Evolutionary conservation across 179 eudicot species (phyloP).

Genomic region (Nepenthes alata): DNA sequence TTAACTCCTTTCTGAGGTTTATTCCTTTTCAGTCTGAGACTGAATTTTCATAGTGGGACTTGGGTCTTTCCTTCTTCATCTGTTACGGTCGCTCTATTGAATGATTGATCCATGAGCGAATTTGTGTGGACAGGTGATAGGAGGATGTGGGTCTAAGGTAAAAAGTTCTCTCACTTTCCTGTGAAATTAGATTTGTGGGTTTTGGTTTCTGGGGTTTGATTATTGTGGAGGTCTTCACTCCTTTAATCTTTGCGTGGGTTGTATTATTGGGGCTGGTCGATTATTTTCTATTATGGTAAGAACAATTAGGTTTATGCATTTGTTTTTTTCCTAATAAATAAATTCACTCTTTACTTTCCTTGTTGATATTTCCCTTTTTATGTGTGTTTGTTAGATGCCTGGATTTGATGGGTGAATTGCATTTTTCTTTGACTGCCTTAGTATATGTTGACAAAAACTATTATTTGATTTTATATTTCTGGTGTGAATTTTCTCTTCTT

Average conservation of each 20-base stretch:
- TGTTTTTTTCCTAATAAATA: constrained; percentile 6
- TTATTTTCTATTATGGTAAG: constrained; percentile 10
- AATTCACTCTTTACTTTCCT: constrained; percentile 15
- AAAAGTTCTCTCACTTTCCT: constrained; percentile 16
- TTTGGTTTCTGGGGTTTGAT: constrained; percentile 19
- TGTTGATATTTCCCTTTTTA: constrained; percentile 4
- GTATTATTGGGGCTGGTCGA: too few relatives aligned
- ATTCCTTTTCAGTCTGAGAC: constrained; percentile 26
- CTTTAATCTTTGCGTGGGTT: constrained; percentile 4
- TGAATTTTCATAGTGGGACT: constrained; percentile 33
- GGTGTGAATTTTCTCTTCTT: background rate
- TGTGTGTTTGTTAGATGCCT: constrained; percentile 5
- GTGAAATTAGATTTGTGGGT: constrained; percentile 22
- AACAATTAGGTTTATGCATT: constrained; percentile 10
- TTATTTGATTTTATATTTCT: background rate
- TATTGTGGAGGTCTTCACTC: constrained; percentile 6
- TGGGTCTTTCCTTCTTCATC: constrained; percentile 7
- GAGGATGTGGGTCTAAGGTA: constrained; percentile 74
- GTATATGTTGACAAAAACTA: background rate
- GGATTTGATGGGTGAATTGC: constrained; percentile 19
- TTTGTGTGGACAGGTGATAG: constrained; percentile 16
- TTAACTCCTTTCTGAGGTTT: constrained; percentile 21
- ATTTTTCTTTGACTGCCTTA: constrained; percentile 3
- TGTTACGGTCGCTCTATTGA: constrained; percentile 5
- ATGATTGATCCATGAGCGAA: constrained; percentile 27